A percentile compares a stretch with the other conserved stretches of the same genome.
phyloP scores from a whole-genome alignment of 2,329 filamentous ascomycete genomes.

The Dothideomycetes sp. region DNA sequence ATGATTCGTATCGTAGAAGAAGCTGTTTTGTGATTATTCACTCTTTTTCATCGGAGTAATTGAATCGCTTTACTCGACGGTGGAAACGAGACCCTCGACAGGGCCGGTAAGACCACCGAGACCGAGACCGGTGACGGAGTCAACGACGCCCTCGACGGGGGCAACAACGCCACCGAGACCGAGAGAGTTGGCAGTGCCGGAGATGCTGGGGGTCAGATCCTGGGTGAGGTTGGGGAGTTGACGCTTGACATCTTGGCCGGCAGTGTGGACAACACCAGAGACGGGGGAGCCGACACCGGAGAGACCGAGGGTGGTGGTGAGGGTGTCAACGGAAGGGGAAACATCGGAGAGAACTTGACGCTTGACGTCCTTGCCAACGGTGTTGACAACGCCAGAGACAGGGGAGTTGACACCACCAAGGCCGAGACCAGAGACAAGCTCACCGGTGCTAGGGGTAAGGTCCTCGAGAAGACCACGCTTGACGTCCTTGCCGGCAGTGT shows the following conservation, averaged over 20 bases:
- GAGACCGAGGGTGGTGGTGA: background rate
- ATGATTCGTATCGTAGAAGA: too few relatives aligned
- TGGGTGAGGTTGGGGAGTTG: background rate
- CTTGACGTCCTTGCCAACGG: background rate
- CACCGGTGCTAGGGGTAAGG: background rate
- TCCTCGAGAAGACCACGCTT: constrained; percentile 1
- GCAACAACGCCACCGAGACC: background rate
- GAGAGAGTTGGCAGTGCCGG: background rate
- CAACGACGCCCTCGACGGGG: background rate
- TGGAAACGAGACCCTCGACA: background rate
- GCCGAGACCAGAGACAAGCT: background rate
- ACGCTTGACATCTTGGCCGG: background rate
- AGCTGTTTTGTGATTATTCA: too few relatives aligned
- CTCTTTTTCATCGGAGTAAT: too few relatives aligned
- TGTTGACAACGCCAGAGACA: background rate
- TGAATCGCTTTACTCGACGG: too few relatives aligned
- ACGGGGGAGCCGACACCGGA: background rate
- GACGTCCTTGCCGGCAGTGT: background rate
- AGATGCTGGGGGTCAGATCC: background rate
- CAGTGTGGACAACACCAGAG: background rate
- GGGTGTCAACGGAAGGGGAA: background rate
- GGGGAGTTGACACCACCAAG: background rate
- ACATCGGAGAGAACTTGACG: background rate
- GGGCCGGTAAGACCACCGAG: background rate
- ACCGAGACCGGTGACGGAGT: background rate